Base-by-base conservation (phyloP, 148 eudicot species). In the Fallopia convolvulus region DNA sequence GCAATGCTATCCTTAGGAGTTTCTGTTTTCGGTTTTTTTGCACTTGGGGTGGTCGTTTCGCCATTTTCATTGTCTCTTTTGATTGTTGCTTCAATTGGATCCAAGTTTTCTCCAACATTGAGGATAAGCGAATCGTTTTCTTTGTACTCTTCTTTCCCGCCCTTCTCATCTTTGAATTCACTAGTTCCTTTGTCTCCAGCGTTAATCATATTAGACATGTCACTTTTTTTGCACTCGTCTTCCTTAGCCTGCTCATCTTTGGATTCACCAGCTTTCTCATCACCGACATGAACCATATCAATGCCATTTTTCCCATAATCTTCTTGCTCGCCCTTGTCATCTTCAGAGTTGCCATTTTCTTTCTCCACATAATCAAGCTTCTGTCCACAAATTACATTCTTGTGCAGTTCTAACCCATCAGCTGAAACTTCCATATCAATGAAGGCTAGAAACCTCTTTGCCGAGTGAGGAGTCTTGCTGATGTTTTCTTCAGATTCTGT, bases 1-100 rank as follows among this genome's bases (percentile, higher is more conserved):
- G 80, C 83, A 58, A 77, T 68, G 52, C 78, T 77, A 7, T 79
- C 80, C 41, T 70, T 72, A 14, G 78, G 15, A 71, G 0, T 33
- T 8, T 15, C 23, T 6, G 36, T 68, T 77, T 68, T 63, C 17
- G 0, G 48, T 44, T 15, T 61, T 75, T 48, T 32, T 53, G 70
- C 56, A 18, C 46, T 12, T 21, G 18, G 47, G 10, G 7, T 6
- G 47, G 7, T 6, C 11, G 7, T 44, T 44, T 44, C 47, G 7
- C 47, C 47, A 44, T 44, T 9, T 44, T 44, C 47, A 6, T 26
- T 26, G 30, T 44, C 47, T 44, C 0, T 44, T 9, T 44, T 44
- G 47, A 44, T 44, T 44, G 47, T 8, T 44, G 47, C 47, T 44
- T 44, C 10, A 1, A 0, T 6, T 3, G 44, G 7, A 41, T 41